Evolutionary conservation across 2,329 filamentous ascomycete species (phyloP).

Genomic region (Neopestalotiopsis clavispora): DNA sequence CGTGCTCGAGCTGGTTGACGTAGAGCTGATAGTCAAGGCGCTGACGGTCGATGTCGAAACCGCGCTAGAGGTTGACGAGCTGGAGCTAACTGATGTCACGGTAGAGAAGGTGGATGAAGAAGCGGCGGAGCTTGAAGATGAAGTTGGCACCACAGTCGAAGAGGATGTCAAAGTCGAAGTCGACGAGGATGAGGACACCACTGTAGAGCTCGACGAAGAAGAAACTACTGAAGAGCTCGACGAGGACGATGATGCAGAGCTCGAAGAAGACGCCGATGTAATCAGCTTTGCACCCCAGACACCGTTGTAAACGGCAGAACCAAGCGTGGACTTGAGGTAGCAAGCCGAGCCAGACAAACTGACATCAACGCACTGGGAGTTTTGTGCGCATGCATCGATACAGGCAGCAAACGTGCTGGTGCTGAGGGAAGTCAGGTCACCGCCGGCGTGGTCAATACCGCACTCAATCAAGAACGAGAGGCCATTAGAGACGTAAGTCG

Average conservation of each 20-base stretch:
- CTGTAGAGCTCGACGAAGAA: not conserved
- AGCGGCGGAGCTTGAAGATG: conserved; percentile 10
- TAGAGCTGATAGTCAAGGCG: not conserved
- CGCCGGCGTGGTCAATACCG: conserved; percentile 14
- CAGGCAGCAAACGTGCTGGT: not conserved
- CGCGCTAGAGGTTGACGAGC: not conserved
- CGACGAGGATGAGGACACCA: not conserved
- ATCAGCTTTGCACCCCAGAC: not conserved
- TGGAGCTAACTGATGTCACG: not conserved
- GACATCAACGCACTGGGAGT: not conserved
- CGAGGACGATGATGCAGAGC: not conserved
- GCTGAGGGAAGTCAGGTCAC: conserved; percentile 2
- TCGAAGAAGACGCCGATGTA: not conserved
- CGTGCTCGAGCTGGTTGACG: not conserved
- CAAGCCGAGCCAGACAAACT: not conserved
- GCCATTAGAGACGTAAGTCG: not conserved
- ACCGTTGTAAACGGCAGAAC: not conserved
- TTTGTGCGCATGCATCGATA: not conserved
- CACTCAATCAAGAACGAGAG: conserved; percentile 8
- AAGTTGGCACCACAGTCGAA: not conserved
- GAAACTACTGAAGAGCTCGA: not conserved
- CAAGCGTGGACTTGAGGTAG: not conserved
- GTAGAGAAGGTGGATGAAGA: not conserved
- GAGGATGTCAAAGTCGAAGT: not conserved
- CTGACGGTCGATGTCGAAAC: not conserved